Base-by-base conservation (phyloP, 768 basidiomycete genomes). In the Lentinus brumalis region DNA sequence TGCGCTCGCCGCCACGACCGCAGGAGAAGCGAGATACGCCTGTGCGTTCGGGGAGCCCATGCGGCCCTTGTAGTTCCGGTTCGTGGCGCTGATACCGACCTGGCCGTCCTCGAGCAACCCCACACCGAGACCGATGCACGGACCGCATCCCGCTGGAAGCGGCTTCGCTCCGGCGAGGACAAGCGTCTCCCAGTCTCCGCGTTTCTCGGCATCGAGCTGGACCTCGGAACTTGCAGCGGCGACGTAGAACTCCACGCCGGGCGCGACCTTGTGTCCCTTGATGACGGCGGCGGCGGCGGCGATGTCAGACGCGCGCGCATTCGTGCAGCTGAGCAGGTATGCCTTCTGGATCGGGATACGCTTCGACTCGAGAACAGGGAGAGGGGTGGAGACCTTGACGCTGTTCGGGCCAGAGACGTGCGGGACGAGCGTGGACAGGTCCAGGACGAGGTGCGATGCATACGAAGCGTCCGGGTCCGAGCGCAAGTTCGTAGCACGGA, bases 321-420 rank as follows among this genome's bases (percentile, higher is more conserved):
- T 99, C 59, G 97, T 98, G 74, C 97, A 99, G 66, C 92, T 94
- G 60, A 99, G 93, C 58, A 99, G 91, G 76, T 99, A 99, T 0
- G 97, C 97, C 75, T 99, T 99, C 68, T 99, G 84, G 71, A 99
- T 97, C 30, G 83, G 77, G 67, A 98, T 90, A 38, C 80, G 83
- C 29, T 81, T 77, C 35, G 84, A 78, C 67, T 90, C 88, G 12
- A 99, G 84, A n/a, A 81, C 79, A 0, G 96, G 92, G 0, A 99
- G 84, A 0, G 97, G 91, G 0, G 88, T 98, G n/a, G 96, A 92
- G 51, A 98, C 74, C 75, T 99, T 99, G 73, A 98, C 96, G 68
- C 92, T 94, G 76, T 98, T 99, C 12, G 97, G 97, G 1, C 97
- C 97, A 15, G 96, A 97, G 40, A 97, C 89, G 70, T 98, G 92